Conservation (phyloP, 345 rosid species). For the Sonneratia caseolaris region DNA sequence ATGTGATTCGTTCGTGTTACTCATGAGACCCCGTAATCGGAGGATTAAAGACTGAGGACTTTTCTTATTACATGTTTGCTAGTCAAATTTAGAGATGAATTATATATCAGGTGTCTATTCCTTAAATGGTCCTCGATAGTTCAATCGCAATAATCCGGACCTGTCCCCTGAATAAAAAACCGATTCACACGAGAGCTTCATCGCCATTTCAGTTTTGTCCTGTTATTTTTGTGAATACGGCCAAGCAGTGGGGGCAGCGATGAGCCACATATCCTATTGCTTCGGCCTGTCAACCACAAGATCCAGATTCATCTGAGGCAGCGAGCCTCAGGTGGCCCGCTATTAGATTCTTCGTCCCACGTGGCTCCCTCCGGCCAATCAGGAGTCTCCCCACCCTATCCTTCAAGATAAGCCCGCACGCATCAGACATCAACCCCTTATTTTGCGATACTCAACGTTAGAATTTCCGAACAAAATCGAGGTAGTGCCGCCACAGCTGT, state of each 20-base stretch:
- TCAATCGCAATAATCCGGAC: no score
- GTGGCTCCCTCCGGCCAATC: conserved; percentile 30
- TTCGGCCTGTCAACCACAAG: not conserved
- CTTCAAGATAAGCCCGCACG: conserved; percentile 49
- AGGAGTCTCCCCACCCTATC: conserved; percentile 25
- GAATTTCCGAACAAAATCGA: not conserved
- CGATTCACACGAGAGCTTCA: no score
- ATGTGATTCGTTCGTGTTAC: no score
- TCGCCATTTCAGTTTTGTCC: no score
- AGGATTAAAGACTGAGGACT: no score
- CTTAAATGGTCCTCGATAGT: no score
- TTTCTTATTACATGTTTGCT: no score
- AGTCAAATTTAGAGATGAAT: no score
- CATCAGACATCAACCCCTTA: conserved; percentile 11
- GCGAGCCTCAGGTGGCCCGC: conserved; percentile 1
- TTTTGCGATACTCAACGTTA: not conserved
- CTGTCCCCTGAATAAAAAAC: no score
- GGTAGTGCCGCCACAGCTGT: not conserved
- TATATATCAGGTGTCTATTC: no score
- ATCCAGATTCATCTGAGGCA: not conserved
- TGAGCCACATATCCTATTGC: not conserved
- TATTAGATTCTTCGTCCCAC: conserved; percentile 41
- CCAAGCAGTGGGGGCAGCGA: not conserved
- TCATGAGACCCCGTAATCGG: no score
- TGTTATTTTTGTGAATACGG: no score